Base-by-base conservation (phyloP, 1,139 yeast genomes). In the Zygosaccharomyces pseudobailii region DNA sequence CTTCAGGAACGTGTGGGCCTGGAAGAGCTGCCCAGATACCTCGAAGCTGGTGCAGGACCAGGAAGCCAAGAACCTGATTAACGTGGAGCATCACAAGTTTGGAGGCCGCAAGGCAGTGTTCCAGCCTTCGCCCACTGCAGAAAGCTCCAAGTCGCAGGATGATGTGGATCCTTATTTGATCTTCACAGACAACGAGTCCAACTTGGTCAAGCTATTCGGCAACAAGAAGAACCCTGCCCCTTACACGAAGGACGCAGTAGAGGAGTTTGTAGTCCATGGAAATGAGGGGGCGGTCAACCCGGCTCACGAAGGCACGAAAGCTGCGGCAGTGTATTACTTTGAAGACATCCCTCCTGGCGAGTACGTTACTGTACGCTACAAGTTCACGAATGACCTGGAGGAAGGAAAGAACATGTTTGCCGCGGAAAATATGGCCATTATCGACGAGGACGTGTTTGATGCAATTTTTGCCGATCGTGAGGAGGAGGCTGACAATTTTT, bases 401-500 rank as follows among this genome's bases (percentile, higher is more conserved):
- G 44, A 63, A 48, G 41, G 24, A 7, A 40, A 57, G 46, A 48
- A 47, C 17, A 53, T 61, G 32, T 61, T 55, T 42, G 51, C 50
- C 35, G 53, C 58, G 13, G 58, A 56, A 19, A 67, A 66, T 19
- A 61, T 67, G 40, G 71, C 75, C 34, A 80, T 78, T n/a, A 72
- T 87, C 49, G 90, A 87, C 65, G 96, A 87, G 66, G 84, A 80
- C 54, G 81, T 75, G 43, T 83, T 88, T 59, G 97, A 90, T 67
- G 70, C 75, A 34, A 69, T 80, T n/a, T 81, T 90, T 58, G 82
- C 80, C 37, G 74, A 79, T 50, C 82, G 97, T 63, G 86, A 84
- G 60, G 85, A 80, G 52, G 97, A 90, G 61, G 97, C 97, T 7
- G 96, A 90, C 62, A 92, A 89, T 41, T 90, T 90, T 67, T 90